These are phyloP conservation scores for Grosmannia huntii DNA, from an alignment of 2,329 filamentous ascomycete genomes.

Conservation along the genomic window DNA sequence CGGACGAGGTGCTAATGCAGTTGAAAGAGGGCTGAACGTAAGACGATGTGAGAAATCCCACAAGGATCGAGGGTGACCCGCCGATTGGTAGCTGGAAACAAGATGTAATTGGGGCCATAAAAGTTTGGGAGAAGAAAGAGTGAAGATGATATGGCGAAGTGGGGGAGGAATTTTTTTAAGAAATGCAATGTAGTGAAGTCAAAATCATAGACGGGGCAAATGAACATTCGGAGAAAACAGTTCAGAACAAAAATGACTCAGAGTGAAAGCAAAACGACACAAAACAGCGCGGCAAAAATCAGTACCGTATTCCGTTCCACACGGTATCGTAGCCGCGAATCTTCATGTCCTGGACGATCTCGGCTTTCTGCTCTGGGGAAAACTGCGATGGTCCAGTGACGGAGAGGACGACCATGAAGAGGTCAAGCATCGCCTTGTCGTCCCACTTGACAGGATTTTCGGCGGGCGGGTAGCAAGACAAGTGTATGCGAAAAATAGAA, in stretches of 20 bases:
- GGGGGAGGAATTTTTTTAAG: background rate
- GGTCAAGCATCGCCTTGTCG: constrained; percentile 14
- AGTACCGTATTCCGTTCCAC: constrained; percentile 25
- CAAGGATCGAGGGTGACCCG: background rate
- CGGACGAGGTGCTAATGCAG: background rate
- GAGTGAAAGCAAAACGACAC: background rate
- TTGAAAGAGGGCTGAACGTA: background rate
- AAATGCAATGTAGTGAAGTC: background rate
- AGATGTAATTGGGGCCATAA: background rate
- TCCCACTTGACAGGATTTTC: constrained; percentile 20
- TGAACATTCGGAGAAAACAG: background rate
- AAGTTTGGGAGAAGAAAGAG: background rate
- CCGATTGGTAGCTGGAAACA: background rate
- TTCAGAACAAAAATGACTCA: background rate
- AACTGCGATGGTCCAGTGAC: constrained; percentile 10
- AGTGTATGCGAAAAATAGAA: background rate
- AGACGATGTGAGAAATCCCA: background rate
- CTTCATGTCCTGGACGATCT: constrained; percentile 13
- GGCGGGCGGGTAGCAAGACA: background rate
- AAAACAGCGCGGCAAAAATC: constrained; percentile 3
- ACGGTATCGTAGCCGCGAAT: constrained; percentile 15
- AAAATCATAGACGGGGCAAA: background rate
- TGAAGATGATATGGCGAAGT: background rate
- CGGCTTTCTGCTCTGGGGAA: constrained; percentile 14
- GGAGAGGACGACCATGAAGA: constrained; percentile 17